Percentiles rank a stretch among this genome's conserved stretches.
These are phyloP conservation scores for Peronospora belbahrii DNA, from an alignment of 352 stramenopile species.

Conservation along the genomic window DNA sequence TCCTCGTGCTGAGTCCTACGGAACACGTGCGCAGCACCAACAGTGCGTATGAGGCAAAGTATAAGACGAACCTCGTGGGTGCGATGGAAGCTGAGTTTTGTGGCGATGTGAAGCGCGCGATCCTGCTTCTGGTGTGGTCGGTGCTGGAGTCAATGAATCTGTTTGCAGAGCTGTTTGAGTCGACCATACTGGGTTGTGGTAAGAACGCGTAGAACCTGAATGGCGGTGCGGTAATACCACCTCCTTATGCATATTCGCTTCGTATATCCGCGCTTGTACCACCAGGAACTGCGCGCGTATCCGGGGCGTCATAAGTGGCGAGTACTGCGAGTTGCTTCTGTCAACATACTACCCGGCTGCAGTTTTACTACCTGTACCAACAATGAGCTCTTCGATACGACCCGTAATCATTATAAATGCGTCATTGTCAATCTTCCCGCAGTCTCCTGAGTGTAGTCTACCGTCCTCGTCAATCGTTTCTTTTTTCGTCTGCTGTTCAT, in stretches of 20 bases:
- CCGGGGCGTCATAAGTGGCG: conserved; percentile 16
- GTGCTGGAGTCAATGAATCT: conserved; percentile 40
- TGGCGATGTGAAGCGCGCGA: conserved; percentile 30
- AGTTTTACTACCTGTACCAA: conserved; percentile 90
- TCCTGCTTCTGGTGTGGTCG: conserved; percentile 41
- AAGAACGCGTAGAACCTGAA: conserved; percentile 57
- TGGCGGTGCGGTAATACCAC: conserved; percentile 56
- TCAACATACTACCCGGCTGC: conserved; percentile 16
- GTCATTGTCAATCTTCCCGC: conserved; percentile 84
- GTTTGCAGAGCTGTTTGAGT: conserved; percentile 49
- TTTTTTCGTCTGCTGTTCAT: conserved; percentile 69
- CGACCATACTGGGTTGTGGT: conserved; percentile 54
- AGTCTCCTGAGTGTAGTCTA: conserved; percentile 92
- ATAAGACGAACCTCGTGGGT: conserved; percentile 41
- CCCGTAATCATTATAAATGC: conserved; percentile 93
- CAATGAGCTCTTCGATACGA: conserved; percentile 94
- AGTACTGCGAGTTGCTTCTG: conserved; percentile 19
- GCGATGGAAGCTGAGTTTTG: conserved; percentile 57
- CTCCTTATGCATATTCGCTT: conserved; percentile 29
- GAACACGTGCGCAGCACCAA: conserved; percentile 43
- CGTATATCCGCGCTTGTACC: conserved; percentile 48
- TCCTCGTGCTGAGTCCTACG: conserved; percentile 31
- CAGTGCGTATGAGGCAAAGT: conserved; percentile 43
- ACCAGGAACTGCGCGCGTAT: conserved; percentile 30
- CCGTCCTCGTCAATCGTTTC: conserved; percentile 89